These are phyloP conservation scores for Cucumis cinereus DNA, from an alignment of 306 rosid genomes.

Conservation along the genomic window DNA sequence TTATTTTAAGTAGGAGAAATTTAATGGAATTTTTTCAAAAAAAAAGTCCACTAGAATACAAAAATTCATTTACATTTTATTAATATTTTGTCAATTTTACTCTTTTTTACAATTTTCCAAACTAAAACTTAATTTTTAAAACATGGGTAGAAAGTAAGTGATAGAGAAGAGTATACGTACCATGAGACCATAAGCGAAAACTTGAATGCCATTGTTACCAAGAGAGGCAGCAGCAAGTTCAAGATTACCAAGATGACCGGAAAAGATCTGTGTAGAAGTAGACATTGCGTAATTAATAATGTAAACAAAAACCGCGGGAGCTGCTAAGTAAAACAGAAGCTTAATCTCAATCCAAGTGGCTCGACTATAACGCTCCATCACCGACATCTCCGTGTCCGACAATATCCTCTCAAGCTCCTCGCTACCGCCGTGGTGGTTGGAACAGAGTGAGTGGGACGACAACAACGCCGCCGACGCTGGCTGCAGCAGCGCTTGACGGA, in stretches of 20 bases:
- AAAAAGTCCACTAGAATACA: no score
- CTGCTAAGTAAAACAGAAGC: slow-evolving; percentile 47
- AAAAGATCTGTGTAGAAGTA: slow-evolving; percentile 34
- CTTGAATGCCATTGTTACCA: slow-evolving; percentile 67
- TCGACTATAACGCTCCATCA: slow-evolving; percentile 13
- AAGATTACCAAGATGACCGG: slow-evolving; percentile 73
- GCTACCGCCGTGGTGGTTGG: background rate
- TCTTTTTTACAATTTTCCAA: no score
- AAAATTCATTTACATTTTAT: no score
- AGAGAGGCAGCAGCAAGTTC: slow-evolving; percentile 73
- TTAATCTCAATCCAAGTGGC: slow-evolving; percentile 55
- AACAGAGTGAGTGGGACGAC: background rate
- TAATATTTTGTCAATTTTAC: no score
- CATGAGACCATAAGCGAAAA: slow-evolving; percentile 67
- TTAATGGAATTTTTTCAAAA: no score
- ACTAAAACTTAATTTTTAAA: no score
- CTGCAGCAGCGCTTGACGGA: background rate
- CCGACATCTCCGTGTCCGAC: slow-evolving; percentile 22
- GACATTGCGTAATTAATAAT: slow-evolving; percentile 57
- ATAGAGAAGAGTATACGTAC: slow-evolving; percentile 8
- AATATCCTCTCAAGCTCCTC: slow-evolving; percentile 36
- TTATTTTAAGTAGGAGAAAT: no score
- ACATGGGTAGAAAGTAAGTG: no score
- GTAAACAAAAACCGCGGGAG: slow-evolving; percentile 56
- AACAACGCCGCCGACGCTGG: background rate